phyloP scores from a whole-genome alignment of 495 filamentous ascomycete genomes.

The Xylaria cubensis region DNA sequence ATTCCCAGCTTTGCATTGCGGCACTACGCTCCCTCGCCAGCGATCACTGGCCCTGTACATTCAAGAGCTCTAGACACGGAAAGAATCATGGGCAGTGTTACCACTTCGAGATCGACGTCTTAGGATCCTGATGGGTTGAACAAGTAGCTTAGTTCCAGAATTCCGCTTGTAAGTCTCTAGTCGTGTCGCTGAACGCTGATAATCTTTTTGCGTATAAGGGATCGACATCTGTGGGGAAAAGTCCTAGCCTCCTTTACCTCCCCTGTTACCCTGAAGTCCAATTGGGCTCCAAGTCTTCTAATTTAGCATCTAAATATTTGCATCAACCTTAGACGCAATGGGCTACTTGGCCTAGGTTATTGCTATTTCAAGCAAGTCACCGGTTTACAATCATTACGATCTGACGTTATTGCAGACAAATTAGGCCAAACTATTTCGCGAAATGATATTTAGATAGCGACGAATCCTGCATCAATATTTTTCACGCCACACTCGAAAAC shows the following conservation, averaged over 20 bases:
- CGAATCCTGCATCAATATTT: not conserved
- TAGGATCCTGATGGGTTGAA: not conserved
- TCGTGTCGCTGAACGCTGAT: too few species aligned
- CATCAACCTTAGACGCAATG: too few species aligned
- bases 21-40: not conserved
- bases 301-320: too few species aligned
- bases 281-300: too few species aligned
- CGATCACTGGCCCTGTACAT: not conserved
- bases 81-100: not conserved
- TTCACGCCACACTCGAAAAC: not conserved
- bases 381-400: too few species aligned
- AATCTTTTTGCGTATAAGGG: too few species aligned
- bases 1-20: not conserved
- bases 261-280: too few species aligned
- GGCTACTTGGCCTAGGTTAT: too few species aligned
- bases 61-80: not conserved
- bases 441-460: not conserved
- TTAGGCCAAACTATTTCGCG: not conserved
- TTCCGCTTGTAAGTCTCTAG: not conserved
- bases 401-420: not conserved
- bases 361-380: too few species aligned
- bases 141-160: not conserved
- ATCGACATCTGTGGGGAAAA: too few species aligned
- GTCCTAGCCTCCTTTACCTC: too few species aligned
- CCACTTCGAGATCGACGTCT: not conserved